These are phyloP conservation scores for Coffea canephora DNA, from an alignment of 257 asterid genomes.

Conservation along the genomic window DNA sequence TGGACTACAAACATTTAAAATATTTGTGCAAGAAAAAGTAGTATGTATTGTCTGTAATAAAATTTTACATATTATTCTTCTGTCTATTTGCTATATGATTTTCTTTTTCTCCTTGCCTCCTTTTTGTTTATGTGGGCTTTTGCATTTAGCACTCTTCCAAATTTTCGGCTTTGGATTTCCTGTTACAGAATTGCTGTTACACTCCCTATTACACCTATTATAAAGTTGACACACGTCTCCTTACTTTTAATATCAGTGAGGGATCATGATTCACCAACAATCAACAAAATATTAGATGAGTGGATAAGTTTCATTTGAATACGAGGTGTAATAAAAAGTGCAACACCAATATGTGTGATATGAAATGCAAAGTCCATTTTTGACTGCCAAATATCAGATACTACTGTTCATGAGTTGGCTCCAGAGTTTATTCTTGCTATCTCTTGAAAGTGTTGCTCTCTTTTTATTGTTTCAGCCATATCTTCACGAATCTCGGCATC, in stretches of 20 bases:
- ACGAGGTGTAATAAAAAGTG: too few species aligned
- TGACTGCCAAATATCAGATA: not conserved
- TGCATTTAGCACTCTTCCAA: not conserved
- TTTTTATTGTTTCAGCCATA: slow-evolving; percentile 52
- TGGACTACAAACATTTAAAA: not conserved
- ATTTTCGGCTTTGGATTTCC: too few species aligned
- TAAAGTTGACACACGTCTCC: too few species aligned
- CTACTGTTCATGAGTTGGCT: not conserved
- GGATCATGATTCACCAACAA: too few species aligned
- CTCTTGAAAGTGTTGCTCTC: not conserved
- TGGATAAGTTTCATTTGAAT: too few species aligned
- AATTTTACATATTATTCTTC: not conserved
- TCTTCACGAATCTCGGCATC: slow-evolving; percentile 81
- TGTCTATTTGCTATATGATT: not conserved
- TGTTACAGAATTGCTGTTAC: too few species aligned
- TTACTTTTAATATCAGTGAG: too few species aligned
- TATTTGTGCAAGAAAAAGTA: not conserved
- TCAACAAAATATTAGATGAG: too few species aligned
- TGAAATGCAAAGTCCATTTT: not conserved
- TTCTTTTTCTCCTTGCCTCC: not conserved
- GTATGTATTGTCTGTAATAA: not conserved
- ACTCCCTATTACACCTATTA: too few species aligned
- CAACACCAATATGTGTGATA: too few species aligned
- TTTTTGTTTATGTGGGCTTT: not conserved
- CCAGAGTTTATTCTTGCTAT: not conserved